Base-by-base conservation (phyloP, 2,329 filamentous ascomycete genomes). In the Rachicladosporium sp. region DNA sequence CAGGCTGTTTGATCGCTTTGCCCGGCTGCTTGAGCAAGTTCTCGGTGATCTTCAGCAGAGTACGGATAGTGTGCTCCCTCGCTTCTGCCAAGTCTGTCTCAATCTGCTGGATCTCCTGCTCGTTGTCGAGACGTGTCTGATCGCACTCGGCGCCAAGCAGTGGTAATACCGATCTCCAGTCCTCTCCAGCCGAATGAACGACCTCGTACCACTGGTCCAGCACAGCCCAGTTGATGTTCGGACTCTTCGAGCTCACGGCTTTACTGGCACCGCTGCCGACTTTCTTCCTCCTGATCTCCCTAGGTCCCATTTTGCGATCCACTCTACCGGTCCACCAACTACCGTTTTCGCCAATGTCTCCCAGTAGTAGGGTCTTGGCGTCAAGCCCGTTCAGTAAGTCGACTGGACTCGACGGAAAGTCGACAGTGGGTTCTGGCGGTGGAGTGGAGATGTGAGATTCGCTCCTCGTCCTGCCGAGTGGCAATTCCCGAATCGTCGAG, bases 341-440 rank as follows among this genome's bases (percentile, higher is more conserved):
- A 2, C 82, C 83, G 54, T 91, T 91, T 54, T 91, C 84, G 1
- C 79, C 81, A 48, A 88, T 70, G 50, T 88, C 76, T 2, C 82
- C 83, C 2, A 88, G 58, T 4, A 87, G 65, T 12, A 89, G 64
- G 4, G 82, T 72, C 53, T 87, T 91, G 1, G 80, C 74, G 55
- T 91, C 84, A 12, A 87, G 61, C 37, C 82, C 78, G 29, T 71
- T 70, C 3, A 77, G 43, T 7, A 59, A 19, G 64, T 62, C 33
- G 61, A 57, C 42, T 63, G 64, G 40, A 60, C 57, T 46, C 45
- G 53, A 46, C 4, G 39, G 37, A 13, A 36, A 36, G 8, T 43
- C 39, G 6, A 46, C 45, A 10, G 38, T 31, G 7, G 53, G 50
- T 46, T 65, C 58, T 10, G 55, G 48, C 19, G 60, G 47, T 47